Conservation (phyloP, 805 yeast genomes). For the Candida hispaniensis region DNA sequence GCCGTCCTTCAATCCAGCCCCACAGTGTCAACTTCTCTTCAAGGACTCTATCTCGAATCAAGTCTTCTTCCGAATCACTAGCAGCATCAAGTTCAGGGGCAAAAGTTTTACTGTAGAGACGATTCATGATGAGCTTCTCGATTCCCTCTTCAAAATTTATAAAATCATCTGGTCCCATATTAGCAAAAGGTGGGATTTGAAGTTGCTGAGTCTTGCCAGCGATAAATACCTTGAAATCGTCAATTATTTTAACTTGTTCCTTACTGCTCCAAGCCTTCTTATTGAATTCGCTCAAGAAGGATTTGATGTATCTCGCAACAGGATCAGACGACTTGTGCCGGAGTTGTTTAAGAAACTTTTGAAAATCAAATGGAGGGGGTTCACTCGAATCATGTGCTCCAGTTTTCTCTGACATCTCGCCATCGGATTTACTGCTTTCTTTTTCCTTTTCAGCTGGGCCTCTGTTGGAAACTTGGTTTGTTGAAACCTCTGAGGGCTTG, state of each 20-base stretch:
- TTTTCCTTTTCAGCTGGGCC: too few species aligned
- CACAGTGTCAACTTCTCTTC: slow-evolving; percentile 46
- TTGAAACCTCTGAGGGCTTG: too few species aligned
- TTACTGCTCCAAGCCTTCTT: slow-evolving; percentile 57
- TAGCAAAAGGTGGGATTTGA: slow-evolving; percentile 60
- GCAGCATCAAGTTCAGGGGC: slow-evolving; percentile 53
- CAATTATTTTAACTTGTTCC: slow-evolving; percentile 68
- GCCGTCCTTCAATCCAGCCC: slow-evolving; percentile 61
- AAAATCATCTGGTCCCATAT: slow-evolving; percentile 47
- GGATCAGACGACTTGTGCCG: slow-evolving; percentile 77
- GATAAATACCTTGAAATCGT: slow-evolving; percentile 68
- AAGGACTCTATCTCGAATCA: slow-evolving; percentile 47
- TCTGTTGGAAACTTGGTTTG: too few species aligned
- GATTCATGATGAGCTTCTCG: slow-evolving; percentile 85
- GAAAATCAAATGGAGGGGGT: slow-evolving; percentile 57
- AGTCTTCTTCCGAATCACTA: slow-evolving; percentile 51
- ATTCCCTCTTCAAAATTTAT: slow-evolving; percentile 80
- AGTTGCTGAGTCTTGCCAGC: slow-evolving; percentile 42
- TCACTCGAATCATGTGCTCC: too few species aligned
- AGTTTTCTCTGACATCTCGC: too few species aligned
- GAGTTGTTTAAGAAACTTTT: slow-evolving; percentile 59
- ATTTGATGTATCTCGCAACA: slow-evolving; percentile 69
- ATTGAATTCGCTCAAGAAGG: slow-evolving; percentile 69
- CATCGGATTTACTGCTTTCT: too few species aligned
- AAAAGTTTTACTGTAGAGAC: slow-evolving; percentile 66